Base-by-base conservation (phyloP, 306 rosid genomes). In the Begonia masoniana region DNA sequence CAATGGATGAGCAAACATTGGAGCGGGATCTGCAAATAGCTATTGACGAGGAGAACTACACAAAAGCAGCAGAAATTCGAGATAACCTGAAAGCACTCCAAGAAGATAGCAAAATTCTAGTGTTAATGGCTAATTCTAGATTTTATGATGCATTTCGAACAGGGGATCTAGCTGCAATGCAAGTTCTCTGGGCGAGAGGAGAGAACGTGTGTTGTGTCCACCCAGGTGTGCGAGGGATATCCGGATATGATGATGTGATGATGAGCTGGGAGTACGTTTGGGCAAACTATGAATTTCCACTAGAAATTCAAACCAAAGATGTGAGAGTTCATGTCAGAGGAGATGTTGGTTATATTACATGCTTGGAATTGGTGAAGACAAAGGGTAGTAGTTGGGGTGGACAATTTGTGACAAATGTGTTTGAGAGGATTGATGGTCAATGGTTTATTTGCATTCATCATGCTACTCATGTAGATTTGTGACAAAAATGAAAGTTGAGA, bases 261-360 rank as follows among this genome's bases (percentile, higher is more conserved):
- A 85, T 84, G 67, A 91, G 97, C 74, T 91, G 95, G 97, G 77
- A 91, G 55, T 76, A 68, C 14, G 85, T 91, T 23, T 91, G 95
- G 97, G 96, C 88, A 2, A 79, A 91, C 83, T 91, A 91, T 64
- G 96, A 85, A 55, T 91, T 91, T 59, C 97, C 97, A 0, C 63
- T 85, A 13, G 77, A 78, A 67, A 83, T 91, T 70, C 81, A 77
- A 57, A 77, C 83, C 42, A 87, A 85, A 70, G 96, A 85, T 47
- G 63, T 82, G 47, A 75, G 74, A 50, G 88, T 76, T 60, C 77
- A 81, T 70, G 94, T 68, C 61, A 78, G 70, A 70, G 94, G 88
- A 56, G 91, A 83, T 50, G 58, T 83, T 50, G 97, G 94, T 19
- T 91, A 68, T 70, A 84, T 85, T 63, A 83, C 91, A 2, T 91